Evolutionary conservation across 1,284 basidiomycete genomes (phyloP), one percentile per base, ranked within the genome.

Genomic region (Clitocybe nebularis): DNA sequence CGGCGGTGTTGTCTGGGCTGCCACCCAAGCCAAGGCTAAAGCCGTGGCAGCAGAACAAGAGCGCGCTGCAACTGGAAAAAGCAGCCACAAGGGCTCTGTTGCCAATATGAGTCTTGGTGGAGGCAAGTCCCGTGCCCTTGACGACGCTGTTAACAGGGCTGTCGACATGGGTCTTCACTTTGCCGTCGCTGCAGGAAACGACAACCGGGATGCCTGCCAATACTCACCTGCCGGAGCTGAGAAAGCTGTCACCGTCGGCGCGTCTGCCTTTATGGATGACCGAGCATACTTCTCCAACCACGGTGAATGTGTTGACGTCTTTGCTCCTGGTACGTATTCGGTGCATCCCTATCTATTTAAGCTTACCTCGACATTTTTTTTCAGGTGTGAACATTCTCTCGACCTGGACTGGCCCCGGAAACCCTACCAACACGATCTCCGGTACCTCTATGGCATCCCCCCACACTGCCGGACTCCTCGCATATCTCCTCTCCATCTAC

Each of bases 51-150:
- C 89, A 30, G 71, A 69, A 14, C 74, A 75, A 10, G 84, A 92
- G 64, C 62, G 80, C 54, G 75, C 69, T 44, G 69, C 64, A 3
- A 76, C 74, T n/a, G 82, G 84, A 42, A 79, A 75, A 60, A 85
- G 84, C 49, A 74, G 71, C 47, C 85, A 91, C 75, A 94, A 93
- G 74, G 95, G 95, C 26, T 95, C 93, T 28, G 94, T 98, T 52
- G 93, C 90, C 48, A 97, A 95, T 77, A 97, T 99, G 95, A 91
- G 86, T 61, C 84, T 99, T 42, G 95, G 95, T 52, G 95, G 95
- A 59, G 91, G 91, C 55, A 95, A 93, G 73, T 93, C 91, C n/a
- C 75, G 72, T 29, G 79, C 89, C 33, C 78, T 98, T 44, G 92
- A 99, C 57, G 74, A 78, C 26, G 82, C 88, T 37, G 92, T 99